Conservation (phyloP, 306 rosid genomes). For the Spatholobus suberectus region DNA sequence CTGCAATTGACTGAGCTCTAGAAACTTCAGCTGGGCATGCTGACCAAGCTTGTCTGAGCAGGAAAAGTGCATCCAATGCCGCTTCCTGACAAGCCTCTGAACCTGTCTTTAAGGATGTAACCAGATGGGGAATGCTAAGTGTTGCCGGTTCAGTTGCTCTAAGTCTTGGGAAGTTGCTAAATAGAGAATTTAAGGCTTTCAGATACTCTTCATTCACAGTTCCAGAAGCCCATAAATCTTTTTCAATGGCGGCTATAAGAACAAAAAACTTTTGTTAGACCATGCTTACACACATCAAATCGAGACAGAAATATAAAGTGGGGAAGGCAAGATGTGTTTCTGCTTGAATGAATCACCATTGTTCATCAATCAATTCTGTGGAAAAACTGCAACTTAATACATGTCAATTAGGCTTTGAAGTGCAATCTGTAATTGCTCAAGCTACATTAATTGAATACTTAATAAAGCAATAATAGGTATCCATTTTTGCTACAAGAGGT, state of each 20-base stretch:
- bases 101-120: constrained; percentile 92
- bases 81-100: constrained; percentile 99
- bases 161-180: constrained; percentile 96
- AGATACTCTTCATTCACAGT: constrained; percentile 95
- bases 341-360: constrained; percentile 12
- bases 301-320: neutral
- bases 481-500: neutral
- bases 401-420: neutral
- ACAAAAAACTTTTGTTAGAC: constrained; percentile 38
- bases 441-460: neutral
- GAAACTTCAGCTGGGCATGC: constrained; percentile 99
- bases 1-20: constrained; percentile 95
- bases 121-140: constrained; percentile 96
- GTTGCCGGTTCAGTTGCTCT: constrained; percentile 99
- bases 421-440: neutral
- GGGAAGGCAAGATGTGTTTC: neutral
- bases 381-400: neutral
- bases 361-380: neutral
- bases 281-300: constrained; percentile 13
- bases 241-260: constrained; percentile 89
- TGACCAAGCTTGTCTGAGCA: constrained; percentile 99
- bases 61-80: constrained; percentile 91
- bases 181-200: constrained; percentile 91
- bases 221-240: constrained; percentile 97
- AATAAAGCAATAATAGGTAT: neutral